phyloP scores from a whole-genome alignment of 805 yeast genomes.

The Kregervanrija fluxuum region DNA sequence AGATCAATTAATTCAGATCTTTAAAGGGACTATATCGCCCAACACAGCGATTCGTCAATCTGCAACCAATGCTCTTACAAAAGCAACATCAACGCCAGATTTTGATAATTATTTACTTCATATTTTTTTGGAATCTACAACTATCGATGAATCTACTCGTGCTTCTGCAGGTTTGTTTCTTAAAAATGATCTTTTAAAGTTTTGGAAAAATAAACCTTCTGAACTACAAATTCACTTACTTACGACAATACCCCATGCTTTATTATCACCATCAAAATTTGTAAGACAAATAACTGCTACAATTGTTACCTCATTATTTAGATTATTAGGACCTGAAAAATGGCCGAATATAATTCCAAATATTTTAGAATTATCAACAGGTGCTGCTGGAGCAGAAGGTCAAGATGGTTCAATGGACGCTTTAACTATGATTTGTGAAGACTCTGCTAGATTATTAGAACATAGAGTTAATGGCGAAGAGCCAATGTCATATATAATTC shows the following conservation, averaged over 20 bases:
- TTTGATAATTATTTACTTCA: conserved; percentile 73
- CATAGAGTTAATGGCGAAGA: conserved; percentile 54
- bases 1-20: conserved; percentile 56
- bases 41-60: conserved; percentile 44
- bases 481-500: conserved; percentile 64
- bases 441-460: conserved; percentile 61
- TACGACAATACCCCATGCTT: conserved; percentile 35
- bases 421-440: conserved; percentile 84
- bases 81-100: conserved; percentile 67
- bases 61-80: conserved; percentile 69
- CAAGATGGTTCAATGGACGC: conserved; percentile 80
- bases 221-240: conserved; percentile 29
- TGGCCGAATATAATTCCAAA: conserved; percentile 77
- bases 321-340: conserved; percentile 51
- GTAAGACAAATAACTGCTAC: conserved; percentile 87
- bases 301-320: conserved; percentile 76
- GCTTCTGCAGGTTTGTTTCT: conserved; percentile 86
- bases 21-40: conserved; percentile 66
- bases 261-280: conserved; percentile 46
- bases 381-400: conserved; percentile 35
- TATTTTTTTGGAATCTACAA: conserved; percentile 51
- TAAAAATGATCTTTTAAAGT: conserved; percentile 61
- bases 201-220: conserved; percentile 23
- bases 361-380: conserved; percentile 52
- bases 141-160: conserved; percentile 48